phyloP scores from a whole-genome alignment of 148 eudicot genomes.

The Cornus kousa region DNA sequence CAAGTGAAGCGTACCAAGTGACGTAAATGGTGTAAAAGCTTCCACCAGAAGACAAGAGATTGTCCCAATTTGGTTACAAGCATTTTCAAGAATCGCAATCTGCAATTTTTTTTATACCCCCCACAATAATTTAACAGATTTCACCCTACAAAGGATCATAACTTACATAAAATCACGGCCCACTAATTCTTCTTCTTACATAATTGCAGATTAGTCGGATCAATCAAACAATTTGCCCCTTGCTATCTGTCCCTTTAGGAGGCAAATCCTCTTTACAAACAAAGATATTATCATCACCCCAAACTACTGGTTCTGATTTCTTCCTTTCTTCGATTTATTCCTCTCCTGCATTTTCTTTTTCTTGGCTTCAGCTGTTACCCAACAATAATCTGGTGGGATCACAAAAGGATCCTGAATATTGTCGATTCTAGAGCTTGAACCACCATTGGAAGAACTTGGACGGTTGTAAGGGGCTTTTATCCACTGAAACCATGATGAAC shows the following conservation, averaged over 20 bases:
- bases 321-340: constrained; percentile 49
- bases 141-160: constrained; percentile 9
- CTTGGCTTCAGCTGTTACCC: constrained; percentile 78
- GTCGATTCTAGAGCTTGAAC: constrained; percentile 42
- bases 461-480: constrained; percentile 50
- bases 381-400: constrained; percentile 67
- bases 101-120: constrained; percentile 33
- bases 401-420: constrained; percentile 67
- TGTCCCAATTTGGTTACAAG: constrained; percentile 20
- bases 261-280: neutral
- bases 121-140: constrained; percentile 26
- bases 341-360: constrained; percentile 67
- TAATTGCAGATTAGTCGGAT: constrained; percentile 6
- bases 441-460: constrained; percentile 37
- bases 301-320: constrained; percentile 28
- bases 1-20: neutral
- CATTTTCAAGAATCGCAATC: constrained; percentile 25
- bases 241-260: neutral
- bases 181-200: constrained; percentile 11
- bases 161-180: constrained; percentile 2
- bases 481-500: constrained; percentile 79
- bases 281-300: neutral
- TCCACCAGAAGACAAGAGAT: constrained; percentile 19
- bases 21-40: constrained; percentile 13
- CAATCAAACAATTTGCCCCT: constrained; percentile 11